A percentile compares a stretch with the other conserved stretches of the same genome.
Evolutionary conservation across 1,139 yeast species (phyloP).

Genomic region (Taphrina pruni): DNA sequence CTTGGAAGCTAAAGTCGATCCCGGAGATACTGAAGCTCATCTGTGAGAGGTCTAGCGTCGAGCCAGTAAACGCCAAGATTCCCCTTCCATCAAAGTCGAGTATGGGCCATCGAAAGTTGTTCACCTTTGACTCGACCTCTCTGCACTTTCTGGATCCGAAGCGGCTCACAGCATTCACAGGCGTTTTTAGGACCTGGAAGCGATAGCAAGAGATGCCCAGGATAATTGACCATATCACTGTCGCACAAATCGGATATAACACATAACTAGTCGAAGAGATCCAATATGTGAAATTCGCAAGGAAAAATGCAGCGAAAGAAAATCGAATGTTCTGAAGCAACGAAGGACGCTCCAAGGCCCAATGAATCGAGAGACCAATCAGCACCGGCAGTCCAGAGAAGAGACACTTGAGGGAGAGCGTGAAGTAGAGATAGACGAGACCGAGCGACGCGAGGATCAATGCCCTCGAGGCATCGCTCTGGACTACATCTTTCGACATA

Average conservation of each 20-base stretch:
- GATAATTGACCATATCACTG: not conserved
- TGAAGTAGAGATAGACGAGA: slow-evolving; percentile 20
- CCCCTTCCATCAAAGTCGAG: slow-evolving; percentile 32
- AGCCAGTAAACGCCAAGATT: slow-evolving; percentile 22
- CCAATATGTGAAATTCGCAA: slow-evolving; percentile 12
- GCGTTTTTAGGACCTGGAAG: not conserved
- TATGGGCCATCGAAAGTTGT: slow-evolving; percentile 20
- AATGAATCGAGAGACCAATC: not conserved
- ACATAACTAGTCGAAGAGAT: slow-evolving; percentile 19
- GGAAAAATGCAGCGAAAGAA: not conserved
- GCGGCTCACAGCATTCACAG: not conserved
- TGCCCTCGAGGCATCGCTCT: slow-evolving; percentile 4
- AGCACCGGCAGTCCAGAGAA: slow-evolving; percentile 28
- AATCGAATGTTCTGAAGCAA: not conserved
- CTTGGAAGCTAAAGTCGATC: slow-evolving; percentile 25
- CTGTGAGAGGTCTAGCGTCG: slow-evolving; percentile 19
- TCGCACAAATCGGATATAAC: slow-evolving; percentile 14
- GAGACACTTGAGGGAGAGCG: slow-evolving; percentile 20
- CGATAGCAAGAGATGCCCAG: slow-evolving; percentile 18
- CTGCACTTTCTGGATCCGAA: not conserved
- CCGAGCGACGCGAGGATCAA: not conserved
- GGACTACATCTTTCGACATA: slow-evolving; percentile 21
- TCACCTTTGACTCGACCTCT: slow-evolving; percentile 15
- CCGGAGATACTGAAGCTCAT: slow-evolving; percentile 20
- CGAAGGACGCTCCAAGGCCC: not conserved